Evolutionary conservation across 257 asterid genomes (phyloP).

Genomic region (Nicotiana noctiflora): DNA sequence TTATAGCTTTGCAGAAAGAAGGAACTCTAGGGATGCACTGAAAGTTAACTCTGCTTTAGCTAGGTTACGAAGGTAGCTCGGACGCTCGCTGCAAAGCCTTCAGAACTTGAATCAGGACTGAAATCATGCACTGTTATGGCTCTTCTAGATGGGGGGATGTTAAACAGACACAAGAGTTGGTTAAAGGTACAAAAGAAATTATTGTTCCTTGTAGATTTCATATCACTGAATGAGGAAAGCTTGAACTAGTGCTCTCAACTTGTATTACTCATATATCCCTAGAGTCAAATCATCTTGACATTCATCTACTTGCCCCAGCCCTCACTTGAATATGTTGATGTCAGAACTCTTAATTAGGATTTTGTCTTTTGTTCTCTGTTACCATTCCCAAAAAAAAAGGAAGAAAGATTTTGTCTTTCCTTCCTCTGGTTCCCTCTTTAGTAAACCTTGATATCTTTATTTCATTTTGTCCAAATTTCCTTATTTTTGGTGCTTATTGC

Average conservation of each 20-base stretch:
- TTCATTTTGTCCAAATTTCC: neutral
- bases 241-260: neutral
- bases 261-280: neutral
- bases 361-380: neutral
- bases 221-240: neutral
- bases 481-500: neutral
- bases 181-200: slow-evolving; percentile 47
- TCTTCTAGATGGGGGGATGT: slow-evolving; percentile 89
- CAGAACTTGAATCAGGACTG: slow-evolving; percentile 38
- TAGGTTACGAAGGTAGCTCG: slow-evolving; percentile 94
- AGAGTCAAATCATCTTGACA: neutral
- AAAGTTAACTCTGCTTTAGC: slow-evolving; percentile 6
- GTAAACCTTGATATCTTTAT: neutral
- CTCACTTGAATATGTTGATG: neutral
- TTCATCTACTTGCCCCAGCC: neutral
- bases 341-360: neutral
- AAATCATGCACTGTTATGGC: slow-evolving; percentile 79
- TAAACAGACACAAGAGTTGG: slow-evolving; percentile 92
- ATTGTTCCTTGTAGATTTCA: slow-evolving; percentile 5
- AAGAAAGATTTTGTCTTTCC: too few species aligned
- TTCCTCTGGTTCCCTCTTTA: neutral
- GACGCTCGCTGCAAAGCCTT: slow-evolving; percentile 51
- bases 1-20: neutral
- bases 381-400: too few species aligned
- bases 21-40: neutral